Base-by-base conservation (phyloP, 306 rosid species). In the Dryas octopetala region DNA sequence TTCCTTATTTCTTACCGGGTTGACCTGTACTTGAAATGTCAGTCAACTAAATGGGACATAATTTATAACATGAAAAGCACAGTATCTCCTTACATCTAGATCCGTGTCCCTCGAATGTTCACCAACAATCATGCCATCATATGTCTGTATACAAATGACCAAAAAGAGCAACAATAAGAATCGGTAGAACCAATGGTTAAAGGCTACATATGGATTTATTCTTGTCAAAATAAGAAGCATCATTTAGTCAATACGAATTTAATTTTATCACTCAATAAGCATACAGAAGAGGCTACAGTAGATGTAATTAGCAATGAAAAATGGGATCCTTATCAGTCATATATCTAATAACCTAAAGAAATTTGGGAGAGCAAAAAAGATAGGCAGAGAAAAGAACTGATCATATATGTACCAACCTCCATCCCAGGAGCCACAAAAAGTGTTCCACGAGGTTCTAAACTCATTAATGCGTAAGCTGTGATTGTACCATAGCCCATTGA, bases 111-210 rank as follows among this genome's bases (percentile, higher is more conserved):
- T 88, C 15, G 99, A 90, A 76, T 92, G 96, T 67, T 95, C 97
- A 65, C 99, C 99, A 78, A 95, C 83, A 66, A 95, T 95, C 97
- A 95, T 95, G 65, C 99, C 99, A 83, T 95, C 99, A 79, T 95
- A 95, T 9, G 97, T 3, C 99, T 95, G 92, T 73, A 66, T n/a
- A 70, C 49, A 47, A 81, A 85, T 26, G 49, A 83, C 48, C 38
- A 79, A 75, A 75, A 49, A 38, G 44, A 40, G 43, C 61, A 80
- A 43, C 72, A 69, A 5, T 38, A 2, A 32, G 38, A 32, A 1
- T 32, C 38, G 2, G 38, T 32, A 14, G 15, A 16, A 57, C 17
- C 17, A 16, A 40, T 52, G 14, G 40, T 53, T 9, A n/a, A 59
- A 71, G 17, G 52, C n/a, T 52, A 38, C 13, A 1, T 5, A 40